Evolutionary conservation across 352 stramenopile species (phyloP).

Genomic region (Globisporangium mamillatum): DNA sequence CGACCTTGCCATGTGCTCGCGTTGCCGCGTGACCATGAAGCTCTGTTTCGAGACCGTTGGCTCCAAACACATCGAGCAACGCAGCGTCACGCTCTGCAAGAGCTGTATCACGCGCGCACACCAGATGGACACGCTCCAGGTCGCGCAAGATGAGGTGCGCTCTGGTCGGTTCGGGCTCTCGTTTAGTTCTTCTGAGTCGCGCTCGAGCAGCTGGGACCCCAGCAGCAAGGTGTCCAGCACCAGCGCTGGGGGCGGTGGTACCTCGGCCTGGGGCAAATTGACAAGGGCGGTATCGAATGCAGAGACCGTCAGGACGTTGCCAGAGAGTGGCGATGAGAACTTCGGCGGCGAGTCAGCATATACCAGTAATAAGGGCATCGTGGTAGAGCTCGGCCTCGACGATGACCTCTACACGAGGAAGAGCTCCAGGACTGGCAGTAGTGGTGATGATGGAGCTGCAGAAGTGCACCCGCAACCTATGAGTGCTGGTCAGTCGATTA

Average conservation of each 20-base stretch:
- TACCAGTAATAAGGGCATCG: neutral
- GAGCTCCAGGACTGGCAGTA: neutral
- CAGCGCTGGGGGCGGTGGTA: neutral
- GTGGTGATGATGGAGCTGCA: neutral
- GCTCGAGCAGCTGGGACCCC: neutral
- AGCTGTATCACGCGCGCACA: conserved; percentile 40
- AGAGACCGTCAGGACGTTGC: neutral
- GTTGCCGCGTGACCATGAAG: conserved; percentile 43
- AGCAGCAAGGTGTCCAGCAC: neutral
- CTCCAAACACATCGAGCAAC: conserved; percentile 36
- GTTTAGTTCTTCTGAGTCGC: neutral
- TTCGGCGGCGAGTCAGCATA: neutral
- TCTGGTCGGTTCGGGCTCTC: conserved; percentile 21
- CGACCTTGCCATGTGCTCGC: conserved; percentile 37
- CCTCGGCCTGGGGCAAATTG: neutral
- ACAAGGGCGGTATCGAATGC: neutral
- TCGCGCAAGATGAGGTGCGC: conserved; percentile 32
- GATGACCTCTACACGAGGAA: neutral
- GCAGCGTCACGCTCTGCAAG: conserved; percentile 62
- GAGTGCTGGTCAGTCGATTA: neutral
- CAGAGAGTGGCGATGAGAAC: neutral
- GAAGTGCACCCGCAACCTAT: neutral
- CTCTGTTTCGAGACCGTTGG: conserved; percentile 43
- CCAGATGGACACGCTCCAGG: conserved; percentile 20
- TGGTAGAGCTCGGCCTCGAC: neutral